Evolutionary conservation across 331 rosid genomes (phyloP), one percentile per base, ranked within the genome.

Genomic region (Acacia pycnantha): DNA sequence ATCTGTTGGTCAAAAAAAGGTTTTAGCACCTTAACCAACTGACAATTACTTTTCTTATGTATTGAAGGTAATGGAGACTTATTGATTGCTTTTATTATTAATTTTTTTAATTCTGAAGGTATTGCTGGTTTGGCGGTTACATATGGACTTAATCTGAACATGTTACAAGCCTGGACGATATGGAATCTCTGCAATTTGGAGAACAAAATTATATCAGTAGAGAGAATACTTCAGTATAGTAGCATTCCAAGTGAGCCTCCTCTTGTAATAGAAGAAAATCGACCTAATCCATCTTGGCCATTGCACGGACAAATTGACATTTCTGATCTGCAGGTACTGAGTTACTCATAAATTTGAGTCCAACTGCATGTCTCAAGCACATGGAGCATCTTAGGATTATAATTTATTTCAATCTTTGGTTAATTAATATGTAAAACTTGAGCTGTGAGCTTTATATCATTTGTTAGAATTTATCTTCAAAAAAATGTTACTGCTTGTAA

Each of bases 161-260:
- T 27, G 65, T 19, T 85, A 51, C 92, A 86, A 84, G 75, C 86
- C 27, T 21, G 56, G 82, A 33, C 84, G 35, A 78, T 88, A 47
- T 87, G 87, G 93, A 73, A 24, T 43, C 87, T 88, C 54, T 88
- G 91, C 85, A 83, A 50, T 14, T 43, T 86, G 88, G 93, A 91
- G 87, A 91, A 84, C 85, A 91, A 50, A 31, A 89, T 91, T 43
- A 89, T 91, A 81, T 89, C 95, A 11, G 93, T 89, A 6, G 93
- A 91, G 82, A 91, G 95, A 84, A 84, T 91, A 51, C 81, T 87
- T 37, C 95, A 89, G 27, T 89, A 89, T 70, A 81, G 85, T 50
- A 29, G 59, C 9, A 48, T 83, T 37, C 89, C 83, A 13, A 91
- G 87, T 77, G 95, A 91, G 83, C 93, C 95, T 43, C 90, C 93